Evolutionary conservation across 495 filamentous ascomycete genomes (phyloP), one percentile per base, ranked within the genome.

Genomic region (Hypoxylon fuscum): DNA sequence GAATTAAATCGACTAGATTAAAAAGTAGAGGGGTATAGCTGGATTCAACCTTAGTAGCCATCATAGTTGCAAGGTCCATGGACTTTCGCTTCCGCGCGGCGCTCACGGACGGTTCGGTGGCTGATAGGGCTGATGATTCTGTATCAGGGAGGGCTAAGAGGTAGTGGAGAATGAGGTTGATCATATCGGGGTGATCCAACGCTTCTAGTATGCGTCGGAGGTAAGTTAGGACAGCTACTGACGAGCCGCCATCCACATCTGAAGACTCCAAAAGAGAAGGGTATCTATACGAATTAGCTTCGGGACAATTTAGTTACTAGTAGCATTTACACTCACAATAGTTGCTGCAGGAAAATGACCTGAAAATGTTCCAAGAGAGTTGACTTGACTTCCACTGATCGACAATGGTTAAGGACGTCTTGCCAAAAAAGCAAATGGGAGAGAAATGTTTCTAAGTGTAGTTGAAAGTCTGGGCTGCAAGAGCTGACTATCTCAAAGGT

Each of bases 401-500:
- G 86, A 76, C 95, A 99, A 75, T 98, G 92, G 68, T 97, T 92
- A 43, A 99, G 82, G 12, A 96, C 91, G 73, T 99, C 95, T 68
- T 99, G 95, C 96, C 95, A 99, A 64, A 99, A 98, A 12, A 93
- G 77, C 11, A 99, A 80, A 68, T 97, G 94, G 11, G 95, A 96
- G 21, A 99, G 83, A 68, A 99, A 98, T 0, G 95, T 96, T 43
- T 92, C 88, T 75, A 98, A 84, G 63, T 96, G 88, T 5, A 83
- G 79, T 53, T 90, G 89, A 57, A 96, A 89, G 12, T 89, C 83
- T 12, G 81, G 67, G 48, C 88, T 87, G 55, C 83, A 88, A 10
- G 88, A 87, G 59, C 81, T 87, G 58, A 89, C 84, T n/a, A 90
- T 86, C 47, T 89, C 88, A 55, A 80, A 82, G 18, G 82, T 83